Base-by-base conservation (phyloP, 2,329 filamentous ascomycete species). In the Trichoderma endophyticum region DNA sequence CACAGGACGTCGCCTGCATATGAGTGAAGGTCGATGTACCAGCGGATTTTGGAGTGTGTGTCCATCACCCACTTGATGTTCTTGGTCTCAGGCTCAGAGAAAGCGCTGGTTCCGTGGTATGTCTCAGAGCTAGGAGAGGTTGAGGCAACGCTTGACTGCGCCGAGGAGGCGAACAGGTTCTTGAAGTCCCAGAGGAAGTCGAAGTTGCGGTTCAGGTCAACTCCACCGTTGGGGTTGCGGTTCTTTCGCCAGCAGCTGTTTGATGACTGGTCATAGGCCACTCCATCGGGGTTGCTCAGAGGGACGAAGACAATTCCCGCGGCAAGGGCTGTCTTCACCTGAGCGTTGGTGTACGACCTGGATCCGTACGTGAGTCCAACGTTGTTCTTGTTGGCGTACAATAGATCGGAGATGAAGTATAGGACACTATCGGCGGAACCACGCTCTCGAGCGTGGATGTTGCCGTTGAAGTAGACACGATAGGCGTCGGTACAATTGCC, bases 11-110 rank as follows among this genome's bases (percentile, higher is more conserved):
- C 73, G 3, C 85, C 86, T 0, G 83, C 81, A 32, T 82, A 86
- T 1, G 87, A 88, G 81, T 90, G 88, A 59, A 90, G 81, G 74
- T 90, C 88, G 72, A 89, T 79, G 77, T 88, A 88, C 87, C 87
- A 90, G 32, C 84, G 82, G 60, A 90, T 79, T 59, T 83, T 83
- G 62, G 81, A 78, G 78, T 85, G 86, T 32, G 82, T 81, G 74
- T 86, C 83, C 76, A 89, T 80, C 8, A 87, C 78, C 80, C 85
- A 88, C 72, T 84, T 85, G 71, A 88, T 82, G 76, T 84, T 87
- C 77, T 85, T 81, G 2, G 87, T 86, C 80, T 90, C 88, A 0
- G 87, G 81, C 79, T 90, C 88, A 0, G 87, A 89, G 66, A 84
- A 84, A 2, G 87, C 81, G 12, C 78, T 80, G 1, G 83, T 83